These are phyloP conservation scores for Acacia pycnantha DNA, from an alignment of 331 rosid genomes.

Conservation along the genomic window DNA sequence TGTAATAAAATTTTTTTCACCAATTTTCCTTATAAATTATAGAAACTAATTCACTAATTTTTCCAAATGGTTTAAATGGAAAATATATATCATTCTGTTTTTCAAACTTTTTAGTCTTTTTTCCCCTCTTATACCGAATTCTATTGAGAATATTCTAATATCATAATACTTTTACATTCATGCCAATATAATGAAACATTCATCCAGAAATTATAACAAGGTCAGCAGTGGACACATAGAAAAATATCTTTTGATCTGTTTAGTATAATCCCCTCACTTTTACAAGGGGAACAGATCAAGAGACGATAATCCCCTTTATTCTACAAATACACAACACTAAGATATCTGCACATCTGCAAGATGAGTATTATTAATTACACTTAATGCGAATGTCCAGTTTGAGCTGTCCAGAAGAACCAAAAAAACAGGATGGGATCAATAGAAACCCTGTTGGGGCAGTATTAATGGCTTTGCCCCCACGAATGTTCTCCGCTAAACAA, in stretches of 20 bases:
- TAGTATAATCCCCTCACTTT: neutral
- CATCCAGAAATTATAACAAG: neutral
- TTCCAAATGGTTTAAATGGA: neutral
- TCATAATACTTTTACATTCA: neutral
- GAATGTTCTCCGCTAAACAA: slow-evolving; percentile 33
- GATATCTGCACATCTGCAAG: neutral
- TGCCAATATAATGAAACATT: neutral
- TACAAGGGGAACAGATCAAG: neutral
- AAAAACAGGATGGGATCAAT: slow-evolving; percentile 43
- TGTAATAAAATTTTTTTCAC: no score
- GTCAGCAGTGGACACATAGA: neutral
- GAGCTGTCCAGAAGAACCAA: slow-evolving; percentile 20
- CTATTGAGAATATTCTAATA: neutral
- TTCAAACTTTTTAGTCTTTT: neutral
- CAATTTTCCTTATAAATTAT: no score
- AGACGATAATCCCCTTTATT: neutral
- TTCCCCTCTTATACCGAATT: neutral
- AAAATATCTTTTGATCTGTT: neutral
- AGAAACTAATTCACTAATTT: neutral
- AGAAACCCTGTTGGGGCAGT: slow-evolving; percentile 33
- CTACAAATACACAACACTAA: neutral
- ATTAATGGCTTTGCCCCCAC: neutral
- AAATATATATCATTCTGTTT: neutral
- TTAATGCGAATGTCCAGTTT: slow-evolving; percentile 40
- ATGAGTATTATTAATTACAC: neutral